Evolutionary conservation across 176 grass and related monocot genomes (phyloP).

Genomic region (Phyllostachys edulis): DNA sequence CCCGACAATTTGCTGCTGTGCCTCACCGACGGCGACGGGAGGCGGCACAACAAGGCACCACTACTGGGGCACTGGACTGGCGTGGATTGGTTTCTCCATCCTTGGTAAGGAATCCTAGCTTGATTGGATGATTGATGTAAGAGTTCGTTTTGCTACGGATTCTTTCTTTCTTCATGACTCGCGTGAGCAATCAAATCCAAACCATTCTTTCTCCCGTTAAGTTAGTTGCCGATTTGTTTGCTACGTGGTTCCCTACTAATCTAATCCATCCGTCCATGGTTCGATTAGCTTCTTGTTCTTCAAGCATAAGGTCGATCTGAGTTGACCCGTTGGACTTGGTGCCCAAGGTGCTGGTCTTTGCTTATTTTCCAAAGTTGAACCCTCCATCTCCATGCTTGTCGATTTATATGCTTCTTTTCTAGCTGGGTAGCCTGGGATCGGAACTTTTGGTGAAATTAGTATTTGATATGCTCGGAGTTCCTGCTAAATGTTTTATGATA

Average conservation of each 20-base stretch:
- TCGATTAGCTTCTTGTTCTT: background rate
- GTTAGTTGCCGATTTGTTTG: background rate
- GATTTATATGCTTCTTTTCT: background rate
- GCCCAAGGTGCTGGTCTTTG: background rate
- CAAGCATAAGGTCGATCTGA: background rate
- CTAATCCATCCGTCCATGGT: background rate
- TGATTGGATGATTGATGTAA: background rate
- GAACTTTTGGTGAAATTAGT: background rate
- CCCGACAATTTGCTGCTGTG: background rate
- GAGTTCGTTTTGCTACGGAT: background rate
- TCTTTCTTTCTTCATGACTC: background rate
- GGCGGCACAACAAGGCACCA: background rate
- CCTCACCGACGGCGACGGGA: background rate
- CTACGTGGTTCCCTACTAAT: background rate
- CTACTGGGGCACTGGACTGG: no score
- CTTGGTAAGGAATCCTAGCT: constrained; percentile 19
- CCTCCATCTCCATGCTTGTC: background rate
- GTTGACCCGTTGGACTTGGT: background rate
- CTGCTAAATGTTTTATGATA: no score
- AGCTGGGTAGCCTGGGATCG: background rate
- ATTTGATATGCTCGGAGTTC: background rate
- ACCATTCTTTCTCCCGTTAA: background rate
- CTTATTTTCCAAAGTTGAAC: background rate
- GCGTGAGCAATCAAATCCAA: background rate
- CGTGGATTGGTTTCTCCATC: background rate